These are phyloP conservation scores for Leccinum subtestaceum DNA, from an alignment of 768 basidiomycete genomes.

Conservation along the genomic window DNA sequence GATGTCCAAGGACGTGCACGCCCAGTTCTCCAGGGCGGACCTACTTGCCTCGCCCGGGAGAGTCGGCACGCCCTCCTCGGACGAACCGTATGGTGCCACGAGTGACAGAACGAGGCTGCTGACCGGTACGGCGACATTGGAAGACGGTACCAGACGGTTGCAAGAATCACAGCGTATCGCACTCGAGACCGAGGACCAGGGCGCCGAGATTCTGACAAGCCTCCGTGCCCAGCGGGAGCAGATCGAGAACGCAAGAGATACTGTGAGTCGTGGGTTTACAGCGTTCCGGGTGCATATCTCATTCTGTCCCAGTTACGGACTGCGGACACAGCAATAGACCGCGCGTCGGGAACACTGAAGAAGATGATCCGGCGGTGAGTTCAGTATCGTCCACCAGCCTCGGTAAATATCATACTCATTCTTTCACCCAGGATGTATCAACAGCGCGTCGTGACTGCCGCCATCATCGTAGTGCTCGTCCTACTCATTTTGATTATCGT, in stretches of 20 bases:
- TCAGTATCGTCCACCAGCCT: not conserved
- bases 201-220: slow-evolving; percentile 86
- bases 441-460: slow-evolving; percentile 84
- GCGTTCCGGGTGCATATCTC: not conserved
- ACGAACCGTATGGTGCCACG: slow-evolving; percentile 73
- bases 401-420: slow-evolving; percentile 12
- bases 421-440: slow-evolving; percentile 84
- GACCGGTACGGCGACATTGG: slow-evolving; percentile 71
- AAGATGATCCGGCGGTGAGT: slow-evolving; percentile 93
- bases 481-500: slow-evolving; percentile 78
- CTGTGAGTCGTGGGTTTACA: slow-evolving; percentile 46
- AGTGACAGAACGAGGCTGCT: slow-evolving; percentile 80
- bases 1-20: slow-evolving; percentile 67
- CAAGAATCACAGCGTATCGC: slow-evolving; percentile 91
- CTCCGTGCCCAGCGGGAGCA: slow-evolving; percentile 87
- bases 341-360: slow-evolving; percentile 88
- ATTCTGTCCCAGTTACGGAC: slow-evolving; percentile 59
- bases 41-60: slow-evolving; percentile 57
- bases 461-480: slow-evolving; percentile 82
- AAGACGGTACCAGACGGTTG: slow-evolving; percentile 81
- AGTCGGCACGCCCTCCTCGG: slow-evolving; percentile 46
- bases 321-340: slow-evolving; percentile 87
- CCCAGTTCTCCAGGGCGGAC: slow-evolving; percentile 69
- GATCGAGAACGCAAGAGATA: slow-evolving; percentile 89
- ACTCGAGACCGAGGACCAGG: slow-evolving; percentile 94